These are phyloP conservation scores for Colletotrichum sp. DNA, from an alignment of 2,329 filamentous ascomycete genomes.

Conservation along the genomic window DNA sequence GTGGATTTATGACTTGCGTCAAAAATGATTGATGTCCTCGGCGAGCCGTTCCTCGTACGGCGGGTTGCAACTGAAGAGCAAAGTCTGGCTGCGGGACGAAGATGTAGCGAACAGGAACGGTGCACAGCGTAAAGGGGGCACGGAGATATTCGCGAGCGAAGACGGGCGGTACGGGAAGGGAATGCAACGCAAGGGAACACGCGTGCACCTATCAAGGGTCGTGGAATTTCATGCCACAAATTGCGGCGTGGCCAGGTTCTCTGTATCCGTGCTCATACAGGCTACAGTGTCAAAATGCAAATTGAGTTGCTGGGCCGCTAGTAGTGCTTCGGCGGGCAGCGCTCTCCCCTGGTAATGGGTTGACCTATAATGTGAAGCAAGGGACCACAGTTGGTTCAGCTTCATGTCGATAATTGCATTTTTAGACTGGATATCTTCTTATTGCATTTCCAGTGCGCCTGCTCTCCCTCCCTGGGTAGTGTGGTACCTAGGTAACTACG, in stretches of 20 bases:
- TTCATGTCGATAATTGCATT: neutral
- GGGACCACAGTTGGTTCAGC: neutral
- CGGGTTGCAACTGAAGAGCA: neutral
- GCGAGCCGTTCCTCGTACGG: neutral
- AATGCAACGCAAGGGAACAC: constrained; percentile 20
- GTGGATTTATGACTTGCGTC: neutral
- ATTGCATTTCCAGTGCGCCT: neutral
- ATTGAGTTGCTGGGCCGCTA: neutral
- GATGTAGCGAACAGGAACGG: neutral
- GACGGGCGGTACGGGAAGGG: constrained; percentile 5
- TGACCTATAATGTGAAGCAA: neutral
- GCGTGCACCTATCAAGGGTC: constrained; percentile 18
- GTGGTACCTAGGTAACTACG: neutral
- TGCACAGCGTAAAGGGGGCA: constrained; percentile 7
- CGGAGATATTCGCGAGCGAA: neutral
- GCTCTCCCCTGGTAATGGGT: neutral
- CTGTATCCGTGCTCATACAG: neutral
- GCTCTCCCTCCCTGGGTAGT: neutral
- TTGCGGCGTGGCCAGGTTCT: neutral
- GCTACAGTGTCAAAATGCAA: neutral
- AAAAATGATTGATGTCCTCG: neutral
- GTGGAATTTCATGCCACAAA: constrained; percentile 2
- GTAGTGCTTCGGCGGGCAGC: neutral
- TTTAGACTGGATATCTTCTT: neutral
- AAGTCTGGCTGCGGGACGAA: neutral